Percentiles rank a stretch among this genome's conserved stretches.
These are phyloP conservation scores for Emmonsiellopsis sp. DNA, from an alignment of 2,329 filamentous ascomycete species.

Conservation along the genomic window DNA sequence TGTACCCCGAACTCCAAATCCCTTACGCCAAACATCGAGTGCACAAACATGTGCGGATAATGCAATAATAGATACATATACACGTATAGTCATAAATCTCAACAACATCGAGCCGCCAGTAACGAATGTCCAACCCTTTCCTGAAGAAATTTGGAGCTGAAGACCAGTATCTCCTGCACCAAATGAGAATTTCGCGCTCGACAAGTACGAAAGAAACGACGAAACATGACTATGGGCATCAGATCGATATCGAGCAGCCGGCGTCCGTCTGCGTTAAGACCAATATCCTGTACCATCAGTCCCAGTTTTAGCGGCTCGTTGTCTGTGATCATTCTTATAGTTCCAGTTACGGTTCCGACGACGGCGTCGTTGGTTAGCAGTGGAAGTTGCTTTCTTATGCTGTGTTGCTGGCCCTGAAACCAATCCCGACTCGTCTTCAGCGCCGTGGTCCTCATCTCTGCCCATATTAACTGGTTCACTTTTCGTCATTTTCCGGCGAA, in stretches of 20 bases:
- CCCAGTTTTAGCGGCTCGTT: conserved; percentile 1
- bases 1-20: neutral
- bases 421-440: neutral
- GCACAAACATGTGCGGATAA: neutral
- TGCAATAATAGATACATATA: conserved; percentile 3
- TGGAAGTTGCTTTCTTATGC: neutral
- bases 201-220: neutral
- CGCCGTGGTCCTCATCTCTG: neutral
- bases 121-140: neutral
- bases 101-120: neutral
- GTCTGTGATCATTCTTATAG: conserved; percentile 5
- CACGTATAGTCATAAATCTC: neutral
- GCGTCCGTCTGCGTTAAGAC: neutral
- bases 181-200: no score
- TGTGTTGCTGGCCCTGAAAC: neutral
- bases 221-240: neutral
- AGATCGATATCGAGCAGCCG: neutral
- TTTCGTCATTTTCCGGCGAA: conserved; percentile 12
- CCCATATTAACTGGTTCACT: conserved; percentile 12
- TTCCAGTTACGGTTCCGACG: conserved; percentile 11
- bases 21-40: neutral
- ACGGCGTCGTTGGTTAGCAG: conserved; percentile 7
- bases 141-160: neutral
- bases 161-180: neutral
- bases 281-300: neutral